Base-by-base conservation (phyloP, 257 asterid genomes). In the Solanum dulcamara region DNA sequence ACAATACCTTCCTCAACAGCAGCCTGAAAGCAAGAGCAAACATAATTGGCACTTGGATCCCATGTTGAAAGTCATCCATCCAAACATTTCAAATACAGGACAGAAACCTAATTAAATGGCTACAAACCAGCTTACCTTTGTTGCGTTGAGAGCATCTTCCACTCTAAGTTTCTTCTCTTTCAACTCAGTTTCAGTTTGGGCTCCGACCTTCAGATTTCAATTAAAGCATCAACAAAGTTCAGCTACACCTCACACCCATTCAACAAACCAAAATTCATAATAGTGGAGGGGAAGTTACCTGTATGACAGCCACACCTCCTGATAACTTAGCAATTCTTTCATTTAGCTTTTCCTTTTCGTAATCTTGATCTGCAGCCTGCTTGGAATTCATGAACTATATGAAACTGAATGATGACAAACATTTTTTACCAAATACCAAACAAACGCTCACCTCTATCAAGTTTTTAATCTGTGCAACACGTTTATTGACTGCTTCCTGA, bases 1-100 rank as follows among this genome's bases (percentile, higher is more conserved):
- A 97, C 98, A 84, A 97, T 97, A 59, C 99, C 99, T 89, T 97
- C 99, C 94, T 97, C 99, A 83, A 97, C 98, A 86, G 99, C 99
- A 4, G 99, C 99, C 99, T 97, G 93, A 30, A 85, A 83, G 57
- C 62, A 77, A 48, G 50, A 70, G 80, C 50, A 70, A 57, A 68
- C 66, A 88, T 85, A 11, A 28, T 44, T 17, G 38, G 5, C 50
- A 28, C 64, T 48, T 48, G 17, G 14, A 26, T 46, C 62, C 14
- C 80, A 50, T 26, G 15, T 67, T 57, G 71, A 53, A 48, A 22
- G 38, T 59, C 35, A 81, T 51, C 82, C 81, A 68, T 38, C 28
- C 81, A 67, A 37, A 68, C 44, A 26, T 13, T 40, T 20, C 50
- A 26, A 66, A 42, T 24, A 85, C 15, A 84, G 44, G 9, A 72